Conservation (phyloP, 306 rosid species). For the Benincasa hispida region DNA sequence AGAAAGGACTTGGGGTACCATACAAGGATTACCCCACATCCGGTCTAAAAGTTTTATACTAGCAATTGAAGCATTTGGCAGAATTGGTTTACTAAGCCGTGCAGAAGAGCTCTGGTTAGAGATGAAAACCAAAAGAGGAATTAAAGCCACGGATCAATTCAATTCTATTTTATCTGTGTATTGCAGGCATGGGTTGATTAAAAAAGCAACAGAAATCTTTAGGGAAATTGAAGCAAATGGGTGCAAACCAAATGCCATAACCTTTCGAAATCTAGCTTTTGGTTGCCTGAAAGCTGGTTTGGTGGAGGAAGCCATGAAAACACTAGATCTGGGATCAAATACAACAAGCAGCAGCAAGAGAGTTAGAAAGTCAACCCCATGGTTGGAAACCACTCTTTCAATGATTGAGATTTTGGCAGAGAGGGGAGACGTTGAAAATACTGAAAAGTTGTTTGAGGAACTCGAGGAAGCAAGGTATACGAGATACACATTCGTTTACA, state of each 20-base stretch:
- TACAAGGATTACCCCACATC: constrained; percentile 45
- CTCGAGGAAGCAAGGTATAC: constrained; percentile 54
- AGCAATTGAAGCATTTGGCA: constrained; percentile 86
- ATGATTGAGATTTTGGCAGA: constrained; percentile 58
- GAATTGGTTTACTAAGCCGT: constrained; percentile 39
- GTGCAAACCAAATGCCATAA: constrained; percentile 77
- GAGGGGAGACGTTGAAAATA: constrained; percentile 63
- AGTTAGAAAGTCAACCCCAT: constrained; percentile 64
- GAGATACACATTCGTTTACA: constrained; percentile 72
- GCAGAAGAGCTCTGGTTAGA: constrained; percentile 85
- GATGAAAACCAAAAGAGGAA: constrained; percentile 47
- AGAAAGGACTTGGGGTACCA: constrained; percentile 54
- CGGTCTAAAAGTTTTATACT: constrained; percentile 68
- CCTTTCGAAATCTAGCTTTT: constrained; percentile 59
- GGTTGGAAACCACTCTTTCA: constrained; percentile 78
- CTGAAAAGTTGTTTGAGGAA: constrained; percentile 60
- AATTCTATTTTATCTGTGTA: constrained; percentile 64
- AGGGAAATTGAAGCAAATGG: constrained; percentile 41
- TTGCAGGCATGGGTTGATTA: constrained; percentile 56
- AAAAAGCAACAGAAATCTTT: constrained; percentile 44
- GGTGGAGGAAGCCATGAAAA: constrained; percentile 57
- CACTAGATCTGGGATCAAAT: constrained; percentile 46
- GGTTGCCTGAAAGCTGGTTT: constrained; percentile 77
- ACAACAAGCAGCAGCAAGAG: constrained; percentile 26
- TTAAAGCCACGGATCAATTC: constrained; percentile 60